Percentiles rank a stretch among this genome's conserved stretches.
Evolutionary conservation across 352 stramenopile genomes (phyloP).

Genomic region (Phytophthora sp.): DNA sequence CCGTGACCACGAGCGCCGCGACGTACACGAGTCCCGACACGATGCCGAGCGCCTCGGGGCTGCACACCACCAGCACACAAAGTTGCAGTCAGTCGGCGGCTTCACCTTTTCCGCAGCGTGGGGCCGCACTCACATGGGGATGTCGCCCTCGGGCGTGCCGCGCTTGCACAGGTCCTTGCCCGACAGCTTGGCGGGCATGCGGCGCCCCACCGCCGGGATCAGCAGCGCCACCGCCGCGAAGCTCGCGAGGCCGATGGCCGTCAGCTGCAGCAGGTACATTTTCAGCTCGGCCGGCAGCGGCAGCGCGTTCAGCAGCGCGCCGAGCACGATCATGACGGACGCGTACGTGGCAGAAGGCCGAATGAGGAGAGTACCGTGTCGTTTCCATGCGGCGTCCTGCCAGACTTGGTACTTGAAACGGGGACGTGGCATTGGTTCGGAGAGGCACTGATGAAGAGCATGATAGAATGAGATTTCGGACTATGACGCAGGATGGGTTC

Average conservation of each 20-base stretch:
- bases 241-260: slow-evolving; percentile 57
- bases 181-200: slow-evolving; percentile 84
- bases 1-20: slow-evolving; percentile 65
- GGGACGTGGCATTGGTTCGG: slow-evolving; percentile 32
- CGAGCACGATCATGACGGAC: slow-evolving; percentile 13
- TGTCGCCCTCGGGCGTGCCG: slow-evolving; percentile 84
- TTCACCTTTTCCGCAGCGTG: background rate
- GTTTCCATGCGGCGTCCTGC: no score
- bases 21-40: slow-evolving; percentile 90
- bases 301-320: slow-evolving; percentile 21
- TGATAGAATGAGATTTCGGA: no score
- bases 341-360: slow-evolving; percentile 10
- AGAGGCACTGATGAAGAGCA: no score
- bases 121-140: slow-evolving; percentile 70
- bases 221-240: slow-evolving; percentile 67
- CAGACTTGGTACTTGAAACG: no score
- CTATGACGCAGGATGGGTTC: no score
- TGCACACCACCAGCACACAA: slow-evolving; percentile 40
- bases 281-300: slow-evolving; percentile 42
- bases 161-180: slow-evolving; percentile 95
- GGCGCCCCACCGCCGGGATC: slow-evolving; percentile 61
- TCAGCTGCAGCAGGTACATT: slow-evolving; percentile 53
- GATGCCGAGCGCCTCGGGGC: slow-evolving; percentile 88
- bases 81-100: slow-evolving; percentile 2
- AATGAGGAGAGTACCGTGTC: slow-evolving; percentile 3